Base-by-base conservation (phyloP, 2,329 filamentous ascomycete species). In the Apiospora koreana region DNA sequence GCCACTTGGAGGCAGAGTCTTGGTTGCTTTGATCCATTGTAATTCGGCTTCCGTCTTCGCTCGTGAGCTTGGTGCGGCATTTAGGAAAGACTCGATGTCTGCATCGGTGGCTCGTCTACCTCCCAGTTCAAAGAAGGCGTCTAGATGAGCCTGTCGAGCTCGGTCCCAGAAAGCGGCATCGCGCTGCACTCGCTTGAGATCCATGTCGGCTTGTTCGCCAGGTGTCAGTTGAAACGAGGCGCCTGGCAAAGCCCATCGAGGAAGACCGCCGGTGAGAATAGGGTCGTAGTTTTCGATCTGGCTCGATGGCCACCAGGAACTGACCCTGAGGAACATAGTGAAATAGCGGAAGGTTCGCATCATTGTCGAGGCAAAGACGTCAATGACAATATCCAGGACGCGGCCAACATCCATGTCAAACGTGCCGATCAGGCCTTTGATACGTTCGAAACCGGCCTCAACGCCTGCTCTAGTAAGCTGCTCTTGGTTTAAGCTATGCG, bases 341-440 rank as follows among this genome's bases (percentile, higher is more conserved):
- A 98, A 98, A 82, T 98, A 99, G 42, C 92, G 91, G 79, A 92
- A 94, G 74, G 97, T 94, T 78, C 97, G 97, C 76, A 99, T 93
- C 68, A 99, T 88, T 0, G 97, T 92, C 16, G 95, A 94, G 1
- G 96, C 96, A 78, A 97, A 97, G 42, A 98, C 94, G 78, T 99
- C 96, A 23, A 99, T 87, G 0, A 94, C 97, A 28, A 98, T 94
- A 79, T 99, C 96, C 14, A 99, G 87, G 5, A 97, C 95, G 77
- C 97, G 90, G 66, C 96, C 97, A 46, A 98, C 96, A 79, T 99
- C 96, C 72, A 99, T 87, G 80, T 99, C 95, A 78, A 99, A 99
- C 9, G 96, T 96, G 70, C 96, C 96, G 74, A 99, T 97, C 76
- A 99, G 88, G 21, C 93, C 95, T 81, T 97, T 98, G 73, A 99